Evolutionary conservation across 257 asterid genomes (phyloP).

Genomic region (Cruciata laevipes): DNA sequence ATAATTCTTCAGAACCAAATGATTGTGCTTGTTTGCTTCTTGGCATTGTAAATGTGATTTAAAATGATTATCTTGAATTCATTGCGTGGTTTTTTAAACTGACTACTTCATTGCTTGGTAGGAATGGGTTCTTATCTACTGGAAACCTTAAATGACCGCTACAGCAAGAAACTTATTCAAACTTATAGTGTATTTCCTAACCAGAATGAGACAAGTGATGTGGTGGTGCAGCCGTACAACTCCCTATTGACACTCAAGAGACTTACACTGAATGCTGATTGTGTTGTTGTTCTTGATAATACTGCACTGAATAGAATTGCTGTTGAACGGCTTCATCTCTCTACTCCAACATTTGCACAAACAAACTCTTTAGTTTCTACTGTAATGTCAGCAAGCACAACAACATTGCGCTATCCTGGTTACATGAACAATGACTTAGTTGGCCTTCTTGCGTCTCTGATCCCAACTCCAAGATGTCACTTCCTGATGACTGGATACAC

Average conservation of each 20-base stretch:
- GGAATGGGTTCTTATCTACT: constrained; percentile 98
- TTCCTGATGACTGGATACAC: constrained; percentile 98
- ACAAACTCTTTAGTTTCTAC: constrained; percentile 97
- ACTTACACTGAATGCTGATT: constrained; percentile 89
- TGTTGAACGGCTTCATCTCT: constrained; percentile 86
- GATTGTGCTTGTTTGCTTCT: neutral
- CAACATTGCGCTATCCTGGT: constrained; percentile 95
- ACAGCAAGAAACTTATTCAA: constrained; percentile 97
- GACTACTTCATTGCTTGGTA: constrained; percentile 24
- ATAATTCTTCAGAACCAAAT: neutral
- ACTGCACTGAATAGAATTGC: constrained; percentile 96
- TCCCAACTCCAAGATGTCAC: constrained; percentile 99
- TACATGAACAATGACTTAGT: constrained; percentile 99
- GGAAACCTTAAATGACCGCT: constrained; percentile 95
- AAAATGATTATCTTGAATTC: neutral
- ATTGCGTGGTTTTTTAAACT: constrained; percentile 8
- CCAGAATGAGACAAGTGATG: constrained; percentile 98
- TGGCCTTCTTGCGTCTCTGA: constrained; percentile 97
- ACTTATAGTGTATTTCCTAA: constrained; percentile 99
- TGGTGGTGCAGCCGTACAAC: constrained; percentile 97
- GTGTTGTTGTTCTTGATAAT: constrained; percentile 99
- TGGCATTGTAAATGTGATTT: neutral
- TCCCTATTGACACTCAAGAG: constrained; percentile 94
- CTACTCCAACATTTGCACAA: constrained; percentile 92
- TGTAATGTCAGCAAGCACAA: constrained; percentile 99